Evolutionary conservation across 352 stramenopile genomes (phyloP).

Genomic region (Globisporangium acanthophoron): DNA sequence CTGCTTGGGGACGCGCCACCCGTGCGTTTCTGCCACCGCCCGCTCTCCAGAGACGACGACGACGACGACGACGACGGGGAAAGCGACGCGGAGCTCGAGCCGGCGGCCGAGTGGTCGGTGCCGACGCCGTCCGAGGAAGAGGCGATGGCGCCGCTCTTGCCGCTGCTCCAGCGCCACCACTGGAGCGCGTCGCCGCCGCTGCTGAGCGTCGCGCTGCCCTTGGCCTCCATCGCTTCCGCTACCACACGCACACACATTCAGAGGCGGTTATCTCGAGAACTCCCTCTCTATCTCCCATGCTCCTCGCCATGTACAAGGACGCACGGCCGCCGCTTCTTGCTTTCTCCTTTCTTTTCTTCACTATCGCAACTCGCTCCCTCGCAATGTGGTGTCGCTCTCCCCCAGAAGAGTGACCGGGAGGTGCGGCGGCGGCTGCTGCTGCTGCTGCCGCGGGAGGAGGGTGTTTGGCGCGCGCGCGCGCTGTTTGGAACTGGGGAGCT

Average conservation of each 20-base stretch:
- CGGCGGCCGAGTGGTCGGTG: constrained; percentile 6
- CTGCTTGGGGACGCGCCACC: constrained; percentile 21
- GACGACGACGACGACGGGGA: not conserved
- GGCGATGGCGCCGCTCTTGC: constrained; percentile 59
- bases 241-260: not conserved
- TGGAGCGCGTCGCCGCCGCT: constrained; percentile 17
- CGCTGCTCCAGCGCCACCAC: constrained; percentile 78
- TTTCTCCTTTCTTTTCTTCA: not conserved
- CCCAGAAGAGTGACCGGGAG: too few relatives aligned
- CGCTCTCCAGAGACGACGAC: not conserved
- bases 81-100: not conserved
- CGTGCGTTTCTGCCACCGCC: not conserved
- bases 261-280: not conserved
- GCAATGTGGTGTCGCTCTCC: too few relatives aligned
- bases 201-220: constrained; percentile 14
- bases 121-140: constrained; percentile 34
- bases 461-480: too few relatives aligned
- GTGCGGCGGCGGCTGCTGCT: too few relatives aligned
- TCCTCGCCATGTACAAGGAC: too few relatives aligned
- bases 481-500: too few relatives aligned
- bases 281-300: not conserved
- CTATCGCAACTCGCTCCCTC: not conserved
- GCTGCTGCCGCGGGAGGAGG: too few relatives aligned
- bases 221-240: constrained; percentile 24
- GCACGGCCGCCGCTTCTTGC: not conserved